Conservation (phyloP, 495 filamentous ascomycete genomes). For the Endocarpon pusillum region DNA sequence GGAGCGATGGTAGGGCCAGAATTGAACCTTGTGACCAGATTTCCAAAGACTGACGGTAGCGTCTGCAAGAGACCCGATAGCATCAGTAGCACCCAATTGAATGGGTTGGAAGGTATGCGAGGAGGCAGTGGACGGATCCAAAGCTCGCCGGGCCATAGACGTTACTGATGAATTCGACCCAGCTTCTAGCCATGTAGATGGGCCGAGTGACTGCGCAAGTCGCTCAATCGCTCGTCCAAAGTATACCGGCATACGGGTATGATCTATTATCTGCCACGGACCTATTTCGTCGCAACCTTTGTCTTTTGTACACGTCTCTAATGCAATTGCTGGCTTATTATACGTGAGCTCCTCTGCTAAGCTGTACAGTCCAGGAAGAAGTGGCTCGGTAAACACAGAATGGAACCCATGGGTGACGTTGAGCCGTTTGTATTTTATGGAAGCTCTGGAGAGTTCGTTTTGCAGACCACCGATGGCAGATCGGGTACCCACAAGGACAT, state of each 20-base stretch:
- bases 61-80: conserved; percentile 15
- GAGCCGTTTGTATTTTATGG: conserved; percentile 23
- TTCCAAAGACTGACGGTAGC: conserved; percentile 31
- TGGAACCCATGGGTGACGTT: conserved; percentile 37
- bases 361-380: conserved; percentile 15
- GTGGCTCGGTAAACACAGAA: conserved; percentile 24
- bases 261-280: conserved; percentile 24
- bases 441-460: too few species aligned
- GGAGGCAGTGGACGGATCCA: conserved; percentile 3
- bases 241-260: conserved; percentile 33
- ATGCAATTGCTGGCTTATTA: conserved; percentile 15
- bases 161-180: conserved; percentile 32
- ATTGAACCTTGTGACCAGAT: conserved; percentile 18
- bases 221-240: conserved; percentile 31
- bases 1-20: conserved; percentile 29
- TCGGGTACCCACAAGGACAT: conserved; percentile 27
- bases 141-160: conserved; percentile 21
- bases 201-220: conserved; percentile 17
- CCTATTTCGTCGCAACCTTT: conserved; percentile 15
- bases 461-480: conserved; percentile 19
- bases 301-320: conserved; percentile 18
- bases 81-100: conserved; percentile 21
- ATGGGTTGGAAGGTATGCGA: conserved; percentile 23
- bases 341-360: conserved; percentile 14
- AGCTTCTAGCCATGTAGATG: conserved; percentile 31